These are phyloP conservation scores for Pichia sp. DNA, from an alignment of 1,139 yeast genomes.

Conservation along the genomic window DNA sequence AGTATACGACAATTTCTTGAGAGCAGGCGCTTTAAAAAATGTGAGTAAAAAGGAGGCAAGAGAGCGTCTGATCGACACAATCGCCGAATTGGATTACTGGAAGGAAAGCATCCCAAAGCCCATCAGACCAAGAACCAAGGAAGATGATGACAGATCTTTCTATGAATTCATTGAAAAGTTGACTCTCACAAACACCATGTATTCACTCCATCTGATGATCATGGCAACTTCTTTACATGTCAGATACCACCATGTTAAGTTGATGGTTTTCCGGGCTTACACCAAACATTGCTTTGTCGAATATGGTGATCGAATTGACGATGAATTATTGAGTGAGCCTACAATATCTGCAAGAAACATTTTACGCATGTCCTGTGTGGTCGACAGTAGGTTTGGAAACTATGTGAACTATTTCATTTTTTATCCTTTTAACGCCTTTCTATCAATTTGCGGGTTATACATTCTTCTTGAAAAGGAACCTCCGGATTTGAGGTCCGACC, in stretches of 20 bases:
- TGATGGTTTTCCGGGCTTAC: constrained; percentile 14
- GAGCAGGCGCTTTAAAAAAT: constrained; percentile 26
- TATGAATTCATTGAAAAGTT: constrained; percentile 9
- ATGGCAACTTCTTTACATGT: constrained; percentile 13
- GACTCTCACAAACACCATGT: neutral
- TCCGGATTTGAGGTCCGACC: constrained; percentile 19
- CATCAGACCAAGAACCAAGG: constrained; percentile 18
- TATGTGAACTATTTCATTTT: constrained; percentile 23
- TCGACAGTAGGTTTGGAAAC: constrained; percentile 15
- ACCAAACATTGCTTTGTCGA: constrained; percentile 6
- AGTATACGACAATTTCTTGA: constrained; percentile 25
- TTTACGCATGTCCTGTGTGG: constrained; percentile 18
- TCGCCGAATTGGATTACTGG: constrained; percentile 29
- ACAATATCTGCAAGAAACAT: constrained; percentile 26
- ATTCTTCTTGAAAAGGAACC: constrained; percentile 19
- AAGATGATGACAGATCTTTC: constrained; percentile 12
- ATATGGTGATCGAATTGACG: constrained; percentile 1
- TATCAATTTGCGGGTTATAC: constrained; percentile 26
- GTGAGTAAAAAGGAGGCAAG: constrained; percentile 19
- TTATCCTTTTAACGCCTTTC: constrained; percentile 30
- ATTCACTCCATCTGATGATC: constrained; percentile 11
- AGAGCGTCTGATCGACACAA: constrained; percentile 12
- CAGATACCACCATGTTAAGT: constrained; percentile 18
- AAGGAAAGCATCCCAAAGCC: constrained; percentile 24
- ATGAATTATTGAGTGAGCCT: constrained; percentile 15